Base-by-base conservation (phyloP, 2,329 filamentous ascomycete genomes). In the Verticillium isaacii region DNA sequence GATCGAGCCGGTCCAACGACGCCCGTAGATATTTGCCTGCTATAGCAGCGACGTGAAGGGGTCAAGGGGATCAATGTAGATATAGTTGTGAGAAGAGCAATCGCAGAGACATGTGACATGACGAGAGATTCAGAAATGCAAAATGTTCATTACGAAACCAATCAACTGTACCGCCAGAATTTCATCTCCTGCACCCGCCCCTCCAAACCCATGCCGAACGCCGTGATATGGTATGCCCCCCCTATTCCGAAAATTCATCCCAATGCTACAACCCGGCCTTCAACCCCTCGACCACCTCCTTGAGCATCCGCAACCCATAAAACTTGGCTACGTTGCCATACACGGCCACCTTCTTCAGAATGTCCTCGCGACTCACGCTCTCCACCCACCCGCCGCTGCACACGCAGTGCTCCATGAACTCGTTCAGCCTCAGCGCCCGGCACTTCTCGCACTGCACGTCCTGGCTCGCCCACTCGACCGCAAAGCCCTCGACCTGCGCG, bases 321-420 rank as follows among this genome's bases (percentile, higher is more conserved):
- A 88, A 93, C 68, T 80, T 83, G 8, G 91, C 91, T 57, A 96
- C 93, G 60, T 85, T 87, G 67, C 80, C 82, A 75, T 92, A 89
- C 5, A 97, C 89, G 52, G 74, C 81, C 69, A 98, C 69, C 71
- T 80, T 84, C 72, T 80, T 85, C 70, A 85, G 75, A 32, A 94
- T 78, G 32, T 90, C 90, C 34, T 83, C 85, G 66, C 83, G 82
- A 67, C 88, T 84, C 63, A 93, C 81, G 23, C 87, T 91, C 66
- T 86, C 86, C 19, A 82, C 83, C 95, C 95, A 99, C 63, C 85
- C 84, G 3, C 95, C 95, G 64, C 91, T 92, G 79, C 95, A 99
- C 12, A 89, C 90, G 76, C 96, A 99, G 75, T 98, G 93, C 74
- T 97, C 94, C 88, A 95, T 93, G 69, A 98, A 96, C 70, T 97